phyloP scores from a whole-genome alignment of 345 rosid genomes.

The Gossypium stocksii region DNA sequence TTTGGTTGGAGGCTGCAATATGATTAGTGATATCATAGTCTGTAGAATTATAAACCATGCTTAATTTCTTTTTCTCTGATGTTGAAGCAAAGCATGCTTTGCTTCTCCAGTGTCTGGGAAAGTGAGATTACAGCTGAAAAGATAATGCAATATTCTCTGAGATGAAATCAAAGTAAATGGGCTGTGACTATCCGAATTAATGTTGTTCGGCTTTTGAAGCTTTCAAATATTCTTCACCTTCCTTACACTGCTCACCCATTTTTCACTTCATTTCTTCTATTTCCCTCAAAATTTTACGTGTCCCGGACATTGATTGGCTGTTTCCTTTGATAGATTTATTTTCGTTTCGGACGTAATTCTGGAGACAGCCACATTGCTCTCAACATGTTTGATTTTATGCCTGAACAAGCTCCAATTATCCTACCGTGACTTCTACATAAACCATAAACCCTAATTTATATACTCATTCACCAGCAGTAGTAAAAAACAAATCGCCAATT shows the following conservation, averaged over 20 bases:
- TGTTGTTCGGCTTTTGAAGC: no score
- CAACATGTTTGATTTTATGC: neutral
- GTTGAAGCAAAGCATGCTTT: no score
- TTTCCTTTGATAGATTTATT: neutral
- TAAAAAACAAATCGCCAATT: no score
- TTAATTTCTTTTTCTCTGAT: no score
- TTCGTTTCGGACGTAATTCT: neutral
- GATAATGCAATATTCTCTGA: neutral
- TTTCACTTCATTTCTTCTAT: neutral
- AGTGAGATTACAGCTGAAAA: no score
- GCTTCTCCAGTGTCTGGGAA: no score
- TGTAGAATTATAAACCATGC: no score
- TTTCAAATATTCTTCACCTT: neutral
- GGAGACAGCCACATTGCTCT: neutral
- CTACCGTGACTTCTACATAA: neutral
- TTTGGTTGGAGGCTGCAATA: no score
- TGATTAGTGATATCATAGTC: no score
- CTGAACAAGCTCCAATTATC: neutral
- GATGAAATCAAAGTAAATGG: neutral
- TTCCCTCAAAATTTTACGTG: no score
- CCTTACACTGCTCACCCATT: neutral
- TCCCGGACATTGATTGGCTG: no score
- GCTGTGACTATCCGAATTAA: no score
- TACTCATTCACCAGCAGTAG: neutral
- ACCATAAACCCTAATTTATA: neutral